Conservation (phyloP, 257 asterid species). For the Gynochthodes officinalis region DNA sequence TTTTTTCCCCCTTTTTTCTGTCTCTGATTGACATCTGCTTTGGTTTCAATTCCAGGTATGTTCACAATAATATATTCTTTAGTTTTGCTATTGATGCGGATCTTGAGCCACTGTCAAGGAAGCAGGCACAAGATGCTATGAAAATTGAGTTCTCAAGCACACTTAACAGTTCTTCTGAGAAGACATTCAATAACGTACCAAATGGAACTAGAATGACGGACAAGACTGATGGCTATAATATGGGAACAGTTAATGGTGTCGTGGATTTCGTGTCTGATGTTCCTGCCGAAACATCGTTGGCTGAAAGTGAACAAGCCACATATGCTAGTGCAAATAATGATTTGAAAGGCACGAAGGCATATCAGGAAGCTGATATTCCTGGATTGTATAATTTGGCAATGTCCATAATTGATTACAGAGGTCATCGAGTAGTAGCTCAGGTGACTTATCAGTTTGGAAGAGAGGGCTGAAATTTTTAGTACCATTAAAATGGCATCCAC, state of each 20-base stretch:
- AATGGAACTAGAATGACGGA: conserved; percentile 33
- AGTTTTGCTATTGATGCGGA: conserved; percentile 92
- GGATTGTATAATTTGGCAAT: conserved; percentile 93
- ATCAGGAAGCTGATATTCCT: conserved; percentile 93
- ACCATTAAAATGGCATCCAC: not conserved
- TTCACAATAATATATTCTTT: conserved; percentile 95
- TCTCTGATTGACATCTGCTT: conserved; percentile 17
- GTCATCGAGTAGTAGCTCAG: conserved; percentile 98
- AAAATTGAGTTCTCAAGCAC: conserved; percentile 39
- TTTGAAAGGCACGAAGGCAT: conserved; percentile 93
- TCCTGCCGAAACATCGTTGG: conserved; percentile 62
- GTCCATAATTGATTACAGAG: conserved; percentile 96
- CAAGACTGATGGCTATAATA: conserved; percentile 32
- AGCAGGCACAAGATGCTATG: conserved; percentile 43
- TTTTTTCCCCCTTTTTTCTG: not conserved
- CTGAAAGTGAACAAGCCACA: conserved; percentile 98
- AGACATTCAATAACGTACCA: conserved; percentile 28
- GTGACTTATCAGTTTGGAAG: conserved; percentile 25
- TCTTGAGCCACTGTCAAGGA: conserved; percentile 59
- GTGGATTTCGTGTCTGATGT: conserved; percentile 44
- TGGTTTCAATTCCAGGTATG: conserved; percentile 59
- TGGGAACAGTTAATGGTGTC: conserved; percentile 34
- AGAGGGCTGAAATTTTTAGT: not conserved
- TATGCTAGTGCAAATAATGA: conserved; percentile 98
- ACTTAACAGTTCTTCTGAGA: conserved; percentile 35